A percentile compares a stretch with the other conserved stretches of the same genome.
Conservation (phyloP, 257 asterid genomes). For the Solanum lycopersicoides region DNA sequence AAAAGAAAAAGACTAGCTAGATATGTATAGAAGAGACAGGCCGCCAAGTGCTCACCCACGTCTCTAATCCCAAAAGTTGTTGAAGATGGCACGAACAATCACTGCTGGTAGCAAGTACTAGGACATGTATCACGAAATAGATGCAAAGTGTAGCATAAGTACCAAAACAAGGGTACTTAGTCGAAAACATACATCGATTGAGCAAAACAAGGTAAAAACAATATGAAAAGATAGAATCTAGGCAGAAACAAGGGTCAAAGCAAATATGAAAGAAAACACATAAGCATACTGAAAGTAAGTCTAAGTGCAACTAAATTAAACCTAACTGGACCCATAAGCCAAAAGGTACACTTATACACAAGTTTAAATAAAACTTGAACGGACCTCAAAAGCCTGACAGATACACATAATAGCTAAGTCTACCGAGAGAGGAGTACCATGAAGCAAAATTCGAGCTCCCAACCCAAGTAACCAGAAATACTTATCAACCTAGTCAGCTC, state of each 20-base stretch:
- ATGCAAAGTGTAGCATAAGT: not conserved
- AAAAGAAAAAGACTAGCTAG: not conserved
- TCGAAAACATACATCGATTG: too few species aligned
- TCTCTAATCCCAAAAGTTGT: not conserved
- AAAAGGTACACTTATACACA: not conserved
- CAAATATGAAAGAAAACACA: not conserved
- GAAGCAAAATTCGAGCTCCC: not conserved
- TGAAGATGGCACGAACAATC: not conserved
- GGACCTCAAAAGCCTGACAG: not conserved
- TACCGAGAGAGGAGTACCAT: not conserved
- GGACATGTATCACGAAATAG: not conserved
- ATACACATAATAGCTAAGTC: not conserved
- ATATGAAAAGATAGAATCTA: not conserved
- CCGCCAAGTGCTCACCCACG: not conserved
- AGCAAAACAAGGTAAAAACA: not conserved
- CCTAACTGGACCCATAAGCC: not conserved
- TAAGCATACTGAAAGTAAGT: not conserved
- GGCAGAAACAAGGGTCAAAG: too few species aligned
- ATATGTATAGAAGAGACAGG: too few species aligned
- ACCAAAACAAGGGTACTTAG: not conserved
- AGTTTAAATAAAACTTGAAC: not conserved
- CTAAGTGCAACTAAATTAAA: not conserved
- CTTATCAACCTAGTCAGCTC: not conserved
- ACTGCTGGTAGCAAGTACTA: not conserved
- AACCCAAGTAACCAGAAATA: not conserved